Conservation (phyloP, 306 rosid genomes). For the Malus asiatica region DNA sequence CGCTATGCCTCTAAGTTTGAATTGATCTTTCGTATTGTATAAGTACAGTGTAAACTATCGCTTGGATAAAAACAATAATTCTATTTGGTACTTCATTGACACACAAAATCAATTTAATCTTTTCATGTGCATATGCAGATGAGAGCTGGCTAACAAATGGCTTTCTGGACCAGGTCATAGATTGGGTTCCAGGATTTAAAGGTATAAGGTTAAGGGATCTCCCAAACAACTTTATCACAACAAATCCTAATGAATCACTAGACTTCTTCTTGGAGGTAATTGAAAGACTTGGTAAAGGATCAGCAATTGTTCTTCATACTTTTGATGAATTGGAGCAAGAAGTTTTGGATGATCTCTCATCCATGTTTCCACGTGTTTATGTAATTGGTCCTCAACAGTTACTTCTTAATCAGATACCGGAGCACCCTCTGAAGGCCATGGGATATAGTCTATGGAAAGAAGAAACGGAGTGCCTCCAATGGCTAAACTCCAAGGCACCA, state of each 20-base stretch:
- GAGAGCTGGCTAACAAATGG: slow-evolving; percentile 11
- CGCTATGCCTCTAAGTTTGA: too few relatives aligned
- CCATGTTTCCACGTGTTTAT: not conserved
- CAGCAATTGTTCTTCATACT: not conserved
- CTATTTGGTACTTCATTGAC: too few relatives aligned
- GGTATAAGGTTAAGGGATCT: not conserved
- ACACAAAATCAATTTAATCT: too few relatives aligned
- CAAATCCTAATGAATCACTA: not conserved
- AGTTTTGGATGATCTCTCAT: not conserved
- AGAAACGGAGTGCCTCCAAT: slow-evolving; percentile 8
- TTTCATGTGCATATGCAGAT: not conserved
- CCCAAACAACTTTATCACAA: not conserved
- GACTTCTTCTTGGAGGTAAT: not conserved
- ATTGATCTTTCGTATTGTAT: too few relatives aligned
- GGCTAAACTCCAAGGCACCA: slow-evolving; percentile 2
- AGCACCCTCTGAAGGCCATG: not conserved
- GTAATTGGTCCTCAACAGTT: slow-evolving; percentile 4
- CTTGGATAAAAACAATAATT: too few relatives aligned
- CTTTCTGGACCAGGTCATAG: not conserved
- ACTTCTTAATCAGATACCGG: not conserved
- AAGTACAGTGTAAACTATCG: too few relatives aligned
- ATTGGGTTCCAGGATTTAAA: slow-evolving; percentile 9
- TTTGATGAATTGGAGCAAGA: not conserved
- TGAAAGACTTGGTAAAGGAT: too few relatives aligned
- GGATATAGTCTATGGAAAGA: slow-evolving; percentile 9